Conservation (phyloP, 495 filamentous ascomycete species). For the Xylaria flabelliformis region DNA sequence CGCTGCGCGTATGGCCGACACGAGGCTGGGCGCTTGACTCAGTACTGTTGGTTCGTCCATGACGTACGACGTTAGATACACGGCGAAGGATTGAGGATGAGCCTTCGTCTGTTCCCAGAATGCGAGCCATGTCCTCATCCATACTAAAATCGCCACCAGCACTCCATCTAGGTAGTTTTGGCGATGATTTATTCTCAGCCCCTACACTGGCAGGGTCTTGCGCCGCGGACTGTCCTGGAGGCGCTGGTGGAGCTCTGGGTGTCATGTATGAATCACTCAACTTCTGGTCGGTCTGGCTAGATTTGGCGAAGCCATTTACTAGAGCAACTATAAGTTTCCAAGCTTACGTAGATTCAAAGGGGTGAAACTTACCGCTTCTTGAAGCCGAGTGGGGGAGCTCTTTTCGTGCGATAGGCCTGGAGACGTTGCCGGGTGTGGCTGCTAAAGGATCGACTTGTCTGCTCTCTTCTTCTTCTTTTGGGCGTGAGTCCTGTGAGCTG, state of each 20-base stretch:
- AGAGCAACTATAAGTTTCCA: constrained; percentile 27
- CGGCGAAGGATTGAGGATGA: constrained; percentile 79
- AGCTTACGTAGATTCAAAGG: neutral
- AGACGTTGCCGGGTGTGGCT: constrained; percentile 40
- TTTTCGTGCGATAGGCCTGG: constrained; percentile 56
- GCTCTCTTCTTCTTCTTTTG: constrained; percentile 50
- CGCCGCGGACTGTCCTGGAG: constrained; percentile 57
- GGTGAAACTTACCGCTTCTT: constrained; percentile 45
- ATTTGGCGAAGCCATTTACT: constrained; percentile 48
- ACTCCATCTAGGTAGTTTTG: constrained; percentile 75
- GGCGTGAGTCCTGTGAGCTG: constrained; percentile 56
- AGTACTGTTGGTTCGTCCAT: constrained; percentile 85
- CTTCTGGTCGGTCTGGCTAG: constrained; percentile 49
- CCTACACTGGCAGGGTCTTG: constrained; percentile 63
- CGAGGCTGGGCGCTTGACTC: constrained; percentile 55
- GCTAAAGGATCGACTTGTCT: constrained; percentile 51
- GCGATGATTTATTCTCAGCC: constrained; percentile 65
- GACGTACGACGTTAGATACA: constrained; percentile 90
- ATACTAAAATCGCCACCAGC: constrained; percentile 79
- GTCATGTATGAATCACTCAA: constrained; percentile 66
- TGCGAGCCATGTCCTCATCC: constrained; percentile 90
- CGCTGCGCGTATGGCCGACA: constrained; percentile 57
- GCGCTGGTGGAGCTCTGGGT: constrained; percentile 65
- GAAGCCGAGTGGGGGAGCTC: constrained; percentile 49
- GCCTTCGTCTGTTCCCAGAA: constrained; percentile 72